phyloP scores from a whole-genome alignment of 202 grass and related monocot species.

The Schoenoplectus tabernaemontani region DNA sequence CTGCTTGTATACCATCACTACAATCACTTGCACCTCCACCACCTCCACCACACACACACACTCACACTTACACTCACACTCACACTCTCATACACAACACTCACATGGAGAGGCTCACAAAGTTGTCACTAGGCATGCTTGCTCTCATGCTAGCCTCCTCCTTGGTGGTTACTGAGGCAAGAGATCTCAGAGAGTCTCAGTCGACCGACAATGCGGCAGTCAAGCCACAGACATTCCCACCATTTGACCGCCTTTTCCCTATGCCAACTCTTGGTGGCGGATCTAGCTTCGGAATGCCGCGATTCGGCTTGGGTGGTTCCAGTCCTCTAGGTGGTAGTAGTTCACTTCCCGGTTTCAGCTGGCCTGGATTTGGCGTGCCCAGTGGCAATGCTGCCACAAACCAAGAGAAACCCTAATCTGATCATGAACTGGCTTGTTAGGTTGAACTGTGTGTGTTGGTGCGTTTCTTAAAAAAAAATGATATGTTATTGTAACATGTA shows the following conservation, averaged over 20 bases:
- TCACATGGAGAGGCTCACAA: conserved; percentile 25
- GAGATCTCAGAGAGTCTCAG: conserved; percentile 5
- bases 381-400: not conserved
- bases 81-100: not conserved
- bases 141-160: conserved; percentile 18
- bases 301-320: conserved; percentile 2
- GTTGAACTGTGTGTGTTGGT: not conserved
- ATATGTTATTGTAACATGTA: not conserved
- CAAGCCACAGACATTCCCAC: conserved; percentile 26
- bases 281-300: conserved; percentile 11
- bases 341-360: conserved; percentile 2
- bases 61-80: not conserved
- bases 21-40: conserved; percentile 4
- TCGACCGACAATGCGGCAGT: not conserved
- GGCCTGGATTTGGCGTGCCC: conserved; percentile 1
- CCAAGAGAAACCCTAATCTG: conserved; percentile 14
- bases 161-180: conserved; percentile 27
- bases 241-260: conserved; percentile 6
- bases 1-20: not conserved
- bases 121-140: conserved; percentile 20
- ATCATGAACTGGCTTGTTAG: conserved; percentile 3
- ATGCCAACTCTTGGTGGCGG: not conserved
- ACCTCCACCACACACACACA: not conserved
- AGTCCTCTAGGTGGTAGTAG: conserved; percentile 8
- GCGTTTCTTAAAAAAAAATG: not conserved